phyloP scores from a whole-genome alignment of 176 grass and related monocot genomes.

The Poa annua region DNA sequence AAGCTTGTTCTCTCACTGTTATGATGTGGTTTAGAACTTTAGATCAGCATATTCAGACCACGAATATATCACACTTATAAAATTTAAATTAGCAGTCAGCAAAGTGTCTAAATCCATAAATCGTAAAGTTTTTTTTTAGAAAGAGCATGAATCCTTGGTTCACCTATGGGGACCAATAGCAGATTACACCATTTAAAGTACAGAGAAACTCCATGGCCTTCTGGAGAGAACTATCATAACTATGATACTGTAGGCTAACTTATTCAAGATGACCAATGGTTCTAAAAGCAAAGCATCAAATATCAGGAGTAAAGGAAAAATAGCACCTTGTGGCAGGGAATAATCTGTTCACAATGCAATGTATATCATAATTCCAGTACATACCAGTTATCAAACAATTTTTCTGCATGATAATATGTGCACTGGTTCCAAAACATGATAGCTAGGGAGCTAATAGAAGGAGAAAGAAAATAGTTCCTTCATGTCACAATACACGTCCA shows the following conservation, averaged over 20 bases:
- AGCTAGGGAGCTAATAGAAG: background rate
- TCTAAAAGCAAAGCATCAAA: background rate
- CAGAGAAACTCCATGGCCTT: background rate
- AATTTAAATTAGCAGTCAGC: background rate
- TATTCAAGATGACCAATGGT: background rate
- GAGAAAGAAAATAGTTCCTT: background rate
- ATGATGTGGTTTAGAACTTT: too few species aligned
- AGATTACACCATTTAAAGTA: slow-evolving; percentile 10
- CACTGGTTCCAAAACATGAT: background rate
- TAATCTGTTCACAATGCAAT: background rate
- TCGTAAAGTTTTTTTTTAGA: background rate
- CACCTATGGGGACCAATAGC: background rate
- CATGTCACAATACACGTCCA: background rate
- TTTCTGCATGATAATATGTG: background rate
- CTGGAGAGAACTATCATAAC: slow-evolving; percentile 14
- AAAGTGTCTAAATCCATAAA: background rate
- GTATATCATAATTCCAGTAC: background rate
- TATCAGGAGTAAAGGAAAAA: background rate
- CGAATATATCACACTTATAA: background rate
- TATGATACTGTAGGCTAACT: background rate
- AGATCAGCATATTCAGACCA: background rate
- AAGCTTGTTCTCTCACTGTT: background rate
- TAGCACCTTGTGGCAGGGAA: background rate
- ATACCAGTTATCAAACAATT: background rate
- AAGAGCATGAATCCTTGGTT: background rate